These are phyloP conservation scores for Eucalyptus tenuipes DNA, from an alignment of 345 rosid genomes.

Conservation along the genomic window DNA sequence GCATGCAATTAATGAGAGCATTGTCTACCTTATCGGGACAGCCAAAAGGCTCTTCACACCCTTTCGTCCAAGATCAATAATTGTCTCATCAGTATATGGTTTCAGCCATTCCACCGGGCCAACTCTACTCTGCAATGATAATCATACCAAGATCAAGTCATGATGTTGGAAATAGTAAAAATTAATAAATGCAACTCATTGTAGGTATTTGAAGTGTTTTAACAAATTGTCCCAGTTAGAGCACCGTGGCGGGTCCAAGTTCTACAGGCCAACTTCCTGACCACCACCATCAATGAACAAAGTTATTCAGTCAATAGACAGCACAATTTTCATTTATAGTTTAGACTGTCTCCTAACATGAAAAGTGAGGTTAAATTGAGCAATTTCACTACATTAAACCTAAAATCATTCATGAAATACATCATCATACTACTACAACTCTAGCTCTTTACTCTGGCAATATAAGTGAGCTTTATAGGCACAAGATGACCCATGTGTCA, in stretches of 20 bases:
- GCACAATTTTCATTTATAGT: not conserved
- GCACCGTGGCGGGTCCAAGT: not conserved
- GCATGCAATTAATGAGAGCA: not conserved
- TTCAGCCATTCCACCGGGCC: conserved; percentile 99
- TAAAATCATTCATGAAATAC: not conserved
- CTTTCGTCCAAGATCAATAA: conserved; percentile 73
- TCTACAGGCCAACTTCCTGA: not conserved
- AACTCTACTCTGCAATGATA: conserved; percentile 77
- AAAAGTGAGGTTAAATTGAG: not conserved
- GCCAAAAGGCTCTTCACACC: conserved; percentile 86
- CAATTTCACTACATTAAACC: not conserved
- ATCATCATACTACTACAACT: not conserved
- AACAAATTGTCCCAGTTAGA: not conserved
- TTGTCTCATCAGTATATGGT: conserved; percentile 98
- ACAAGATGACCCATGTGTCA: not conserved
- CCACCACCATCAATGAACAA: not conserved
- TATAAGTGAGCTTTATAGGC: not conserved
- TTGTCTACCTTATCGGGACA: conserved; percentile 74
- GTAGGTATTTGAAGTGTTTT: not conserved
- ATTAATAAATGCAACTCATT: not conserved
- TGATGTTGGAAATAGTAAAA: not conserved
- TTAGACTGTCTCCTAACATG: not conserved
- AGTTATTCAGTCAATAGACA: not conserved
- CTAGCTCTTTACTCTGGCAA: not conserved
- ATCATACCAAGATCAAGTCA: not conserved